phyloP scores from a whole-genome alignment of 2,329 filamentous ascomycete genomes.

The Tolypocladium sp. region DNA sequence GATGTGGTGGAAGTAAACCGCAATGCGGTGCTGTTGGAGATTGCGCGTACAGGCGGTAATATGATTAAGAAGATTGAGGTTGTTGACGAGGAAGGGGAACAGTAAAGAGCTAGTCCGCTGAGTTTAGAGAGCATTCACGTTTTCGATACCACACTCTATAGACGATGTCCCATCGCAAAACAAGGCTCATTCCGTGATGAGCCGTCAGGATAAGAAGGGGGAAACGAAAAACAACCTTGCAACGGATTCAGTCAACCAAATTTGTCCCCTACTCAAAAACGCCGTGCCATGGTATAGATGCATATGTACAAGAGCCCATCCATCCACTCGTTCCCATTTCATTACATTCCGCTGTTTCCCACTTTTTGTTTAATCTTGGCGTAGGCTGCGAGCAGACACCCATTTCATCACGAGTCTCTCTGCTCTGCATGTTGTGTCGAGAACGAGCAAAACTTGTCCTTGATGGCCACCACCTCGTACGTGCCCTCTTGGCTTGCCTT shows the following conservation, averaged over 20 bases:
- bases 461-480: slow-evolving; percentile 94
- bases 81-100: slow-evolving; percentile 9
- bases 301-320: slow-evolving; percentile 15
- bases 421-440: slow-evolving; percentile 57
- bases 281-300: slow-evolving; percentile 32
- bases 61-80: slow-evolving; percentile 60
- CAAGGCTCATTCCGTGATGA: not conserved
- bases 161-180: not conserved
- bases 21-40: slow-evolving; percentile 60
- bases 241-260: slow-evolving; percentile 3
- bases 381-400: not conserved
- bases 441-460: slow-evolving; percentile 86
- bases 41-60: slow-evolving; percentile 57
- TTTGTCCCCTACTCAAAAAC: slow-evolving; percentile 10
- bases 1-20: slow-evolving; percentile 56
- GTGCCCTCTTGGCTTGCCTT: slow-evolving; percentile 88
- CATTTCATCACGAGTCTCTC: slow-evolving; percentile 20
- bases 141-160: not conserved
- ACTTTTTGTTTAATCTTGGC: slow-evolving; percentile 35
- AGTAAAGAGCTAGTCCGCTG: not conserved
- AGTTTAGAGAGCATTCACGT: not conserved
- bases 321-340: slow-evolving; percentile 8
- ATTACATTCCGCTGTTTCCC: not conserved
- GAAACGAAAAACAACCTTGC: slow-evolving; percentile 1
- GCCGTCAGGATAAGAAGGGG: not conserved